phyloP scores from a whole-genome alignment of 345 rosid genomes.

The Orychophragmus violaceus region DNA sequence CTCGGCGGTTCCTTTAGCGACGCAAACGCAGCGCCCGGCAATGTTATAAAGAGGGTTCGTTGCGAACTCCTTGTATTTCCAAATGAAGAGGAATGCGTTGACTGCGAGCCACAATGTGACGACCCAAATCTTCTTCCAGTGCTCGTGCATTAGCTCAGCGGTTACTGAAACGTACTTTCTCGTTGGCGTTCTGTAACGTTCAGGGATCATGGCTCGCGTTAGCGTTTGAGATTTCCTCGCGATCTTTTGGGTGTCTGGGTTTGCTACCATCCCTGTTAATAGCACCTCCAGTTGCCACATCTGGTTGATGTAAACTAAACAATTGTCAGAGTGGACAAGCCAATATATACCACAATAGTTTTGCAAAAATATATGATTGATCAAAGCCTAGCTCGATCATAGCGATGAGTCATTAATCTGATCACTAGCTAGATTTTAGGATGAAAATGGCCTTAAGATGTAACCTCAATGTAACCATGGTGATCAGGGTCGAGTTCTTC shows the following conservation, averaged over 20 bases:
- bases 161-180: conserved; percentile 40
- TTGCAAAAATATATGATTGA: no score
- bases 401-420: background rate
- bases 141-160: conserved; percentile 43
- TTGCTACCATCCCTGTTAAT: conserved; percentile 61
- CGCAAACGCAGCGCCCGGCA: conserved; percentile 64
- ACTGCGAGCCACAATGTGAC: conserved; percentile 38
- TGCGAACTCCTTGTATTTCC: conserved; percentile 43
- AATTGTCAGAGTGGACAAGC: background rate
- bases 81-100: conserved; percentile 39
- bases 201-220: conserved; percentile 75
- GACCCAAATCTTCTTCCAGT: conserved; percentile 70
- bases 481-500: conserved; percentile 96
- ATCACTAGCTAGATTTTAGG: background rate
- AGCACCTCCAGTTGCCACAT: conserved; percentile 88
- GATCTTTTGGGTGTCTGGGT: conserved; percentile 21
- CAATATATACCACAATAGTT: background rate
- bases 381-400: background rate
- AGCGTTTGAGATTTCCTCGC: conserved; percentile 31
- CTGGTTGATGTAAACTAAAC: conserved; percentile 35
- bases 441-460: background rate
- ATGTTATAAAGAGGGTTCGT: conserved; percentile 37
- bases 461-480: conserved; percentile 79
- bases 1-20: conserved; percentile 81
- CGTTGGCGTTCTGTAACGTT: conserved; percentile 53